Conservation (phyloP, 2,329 filamentous ascomycete genomes). For the Talaromyces amestolkiae region DNA sequence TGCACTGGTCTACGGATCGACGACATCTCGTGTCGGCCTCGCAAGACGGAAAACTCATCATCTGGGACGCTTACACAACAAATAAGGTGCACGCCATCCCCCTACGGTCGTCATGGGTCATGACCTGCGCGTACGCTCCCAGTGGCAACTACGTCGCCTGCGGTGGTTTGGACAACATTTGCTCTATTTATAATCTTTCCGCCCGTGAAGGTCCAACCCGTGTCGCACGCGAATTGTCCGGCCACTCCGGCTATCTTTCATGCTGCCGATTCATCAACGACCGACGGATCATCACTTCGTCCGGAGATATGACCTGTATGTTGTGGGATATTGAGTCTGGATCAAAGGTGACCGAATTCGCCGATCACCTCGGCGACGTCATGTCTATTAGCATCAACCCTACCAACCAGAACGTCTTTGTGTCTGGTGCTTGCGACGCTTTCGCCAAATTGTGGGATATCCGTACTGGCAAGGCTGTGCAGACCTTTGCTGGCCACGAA, state of each 20-base stretch:
- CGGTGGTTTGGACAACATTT: conserved; percentile 98
- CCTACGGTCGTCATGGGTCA: conserved; percentile 96
- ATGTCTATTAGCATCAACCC: conserved; percentile 99
- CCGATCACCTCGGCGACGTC: conserved; percentile 95
- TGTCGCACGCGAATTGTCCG: conserved; percentile 91
- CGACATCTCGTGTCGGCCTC: conserved; percentile 96
- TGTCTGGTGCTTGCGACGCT: conserved; percentile 97
- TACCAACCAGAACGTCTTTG: conserved; percentile 98
- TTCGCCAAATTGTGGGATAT: conserved; percentile 99
- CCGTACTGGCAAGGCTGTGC: conserved; percentile 93
- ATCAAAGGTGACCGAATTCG: conserved; percentile 95
- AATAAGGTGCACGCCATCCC: conserved; percentile 99
- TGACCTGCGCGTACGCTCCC: conserved; percentile 98
- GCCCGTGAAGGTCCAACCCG: conserved; percentile 95
- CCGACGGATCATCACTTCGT: conserved; percentile 94
- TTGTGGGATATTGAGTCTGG: conserved; percentile 99
- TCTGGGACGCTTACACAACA: conserved; percentile 99
- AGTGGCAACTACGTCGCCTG: conserved; percentile 98
- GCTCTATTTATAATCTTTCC: conserved; percentile 98
- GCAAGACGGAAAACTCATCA: conserved; percentile 98
- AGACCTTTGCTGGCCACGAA: conserved; percentile 97
- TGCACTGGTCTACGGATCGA: conserved; percentile 99
- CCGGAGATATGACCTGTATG: conserved; percentile 99
- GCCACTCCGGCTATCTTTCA: conserved; percentile 93
- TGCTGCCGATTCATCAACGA: conserved; percentile 99